A percentile compares a stretch with the other conserved stretches of the same genome.
These are phyloP conservation scores for Umbelopsis sp. DNA, from an alignment of 192 early-diverging fungal species.

Conservation along the genomic window DNA sequence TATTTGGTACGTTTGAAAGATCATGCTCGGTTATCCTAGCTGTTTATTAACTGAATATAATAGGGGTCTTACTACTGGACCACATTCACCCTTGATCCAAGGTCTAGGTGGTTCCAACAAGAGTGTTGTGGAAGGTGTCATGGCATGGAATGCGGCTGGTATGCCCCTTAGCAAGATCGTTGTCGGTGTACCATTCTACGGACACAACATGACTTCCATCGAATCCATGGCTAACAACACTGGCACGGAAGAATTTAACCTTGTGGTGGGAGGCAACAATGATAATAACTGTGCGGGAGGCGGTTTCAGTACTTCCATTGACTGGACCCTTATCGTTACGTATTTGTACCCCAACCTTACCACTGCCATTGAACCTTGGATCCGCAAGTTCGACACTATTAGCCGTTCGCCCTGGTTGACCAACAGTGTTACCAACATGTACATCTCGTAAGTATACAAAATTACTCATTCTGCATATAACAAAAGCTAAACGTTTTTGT, in stretches of 20 bases:
- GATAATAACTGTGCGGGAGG: slow-evolving; percentile 10
- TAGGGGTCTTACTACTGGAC: slow-evolving; percentile 53
- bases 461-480: neutral
- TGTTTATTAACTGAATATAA: no score
- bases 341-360: slow-evolving; percentile 35
- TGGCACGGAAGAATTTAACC: slow-evolving; percentile 5
- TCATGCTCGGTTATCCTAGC: no score
- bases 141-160: slow-evolving; percentile 42
- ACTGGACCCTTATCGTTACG: neutral
- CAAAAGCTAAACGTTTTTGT: neutral
- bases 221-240: slow-evolving; percentile 11
- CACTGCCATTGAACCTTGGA: slow-evolving; percentile 43
- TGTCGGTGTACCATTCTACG: slow-evolving; percentile 46
- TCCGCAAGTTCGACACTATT: slow-evolving; percentile 52
- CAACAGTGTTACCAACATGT: slow-evolving; percentile 42
- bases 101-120: neutral
- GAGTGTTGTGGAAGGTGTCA: slow-evolving; percentile 39
- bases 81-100: slow-evolving; percentile 57
- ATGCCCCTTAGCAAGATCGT: slow-evolving; percentile 48
- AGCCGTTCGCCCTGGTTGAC: slow-evolving; percentile 60
- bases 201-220: slow-evolving; percentile 35
- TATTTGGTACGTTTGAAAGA: neutral
- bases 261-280: slow-evolving; percentile 13
- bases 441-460: slow-evolving; percentile 47
- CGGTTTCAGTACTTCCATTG: neutral